Percentiles rank a stretch among this genome's conserved stretches.
phyloP scores from a whole-genome alignment of 1,139 yeast genomes.

The Casaregolazyma suthepensis region DNA sequence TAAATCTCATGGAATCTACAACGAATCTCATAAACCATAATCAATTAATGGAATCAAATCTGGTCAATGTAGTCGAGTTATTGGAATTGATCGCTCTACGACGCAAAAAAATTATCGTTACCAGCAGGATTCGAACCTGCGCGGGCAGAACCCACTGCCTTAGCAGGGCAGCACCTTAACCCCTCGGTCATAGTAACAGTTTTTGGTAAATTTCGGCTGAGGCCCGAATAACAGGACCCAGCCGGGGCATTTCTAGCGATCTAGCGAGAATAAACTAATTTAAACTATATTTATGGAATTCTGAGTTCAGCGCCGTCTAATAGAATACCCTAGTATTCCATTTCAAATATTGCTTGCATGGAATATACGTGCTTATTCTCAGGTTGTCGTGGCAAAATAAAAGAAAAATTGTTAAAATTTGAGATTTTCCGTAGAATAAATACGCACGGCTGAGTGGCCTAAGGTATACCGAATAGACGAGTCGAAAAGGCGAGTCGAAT shows the following conservation, averaged over 20 bases:
- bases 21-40: neutral
- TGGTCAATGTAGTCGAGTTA: neutral
- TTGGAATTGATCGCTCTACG: neutral
- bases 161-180: constrained; percentile 88
- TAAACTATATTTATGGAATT: neutral
- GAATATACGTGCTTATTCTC: neutral
- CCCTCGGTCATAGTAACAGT: constrained; percentile 67
- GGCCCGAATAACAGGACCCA: neutral
- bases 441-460: neutral
- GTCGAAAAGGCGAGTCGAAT: no score
- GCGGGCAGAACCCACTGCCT: constrained; percentile 82
- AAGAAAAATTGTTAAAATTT: no score
- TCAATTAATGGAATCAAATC: neutral
- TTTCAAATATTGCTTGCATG: neutral
- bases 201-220: neutral
- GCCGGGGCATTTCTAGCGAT: no score
- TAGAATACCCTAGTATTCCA: neutral
- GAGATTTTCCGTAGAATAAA: neutral
- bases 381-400: neutral
- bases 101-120: constrained; percentile 48
- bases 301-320: neutral
- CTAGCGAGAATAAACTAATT: neutral
- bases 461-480: neutral
- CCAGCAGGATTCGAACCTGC: constrained; percentile 90
- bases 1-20: neutral